A percentile compares a stretch with the other conserved stretches of the same genome.
phyloP scores from a whole-genome alignment of 441 rosid genomes.

The Pelargonium australe region DNA sequence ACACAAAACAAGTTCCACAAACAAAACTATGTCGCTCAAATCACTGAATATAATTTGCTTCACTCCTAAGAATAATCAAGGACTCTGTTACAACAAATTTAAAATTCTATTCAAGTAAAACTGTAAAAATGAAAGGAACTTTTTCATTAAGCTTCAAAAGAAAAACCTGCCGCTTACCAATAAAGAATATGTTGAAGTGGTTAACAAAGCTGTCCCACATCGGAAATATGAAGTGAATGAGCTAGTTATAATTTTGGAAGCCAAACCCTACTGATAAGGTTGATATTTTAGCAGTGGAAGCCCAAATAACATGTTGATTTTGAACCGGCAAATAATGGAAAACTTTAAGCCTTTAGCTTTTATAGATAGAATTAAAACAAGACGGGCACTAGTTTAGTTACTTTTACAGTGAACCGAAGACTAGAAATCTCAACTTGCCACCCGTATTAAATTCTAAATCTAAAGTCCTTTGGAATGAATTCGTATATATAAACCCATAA shows the following conservation, averaged over 20 bases:
- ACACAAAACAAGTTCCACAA: background rate
- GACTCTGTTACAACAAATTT: background rate
- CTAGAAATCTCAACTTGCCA: background rate
- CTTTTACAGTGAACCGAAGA: too few relatives aligned
- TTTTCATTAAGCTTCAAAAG: background rate
- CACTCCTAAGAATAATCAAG: background rate
- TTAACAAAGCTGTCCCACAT: too few relatives aligned
- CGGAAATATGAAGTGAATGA: too few relatives aligned
- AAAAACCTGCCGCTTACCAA: background rate
- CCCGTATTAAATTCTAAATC: background rate
- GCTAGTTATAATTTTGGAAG: too few relatives aligned
- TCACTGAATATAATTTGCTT: background rate
- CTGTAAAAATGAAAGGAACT: background rate
- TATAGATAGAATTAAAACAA: too few relatives aligned
- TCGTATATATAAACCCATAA: background rate
- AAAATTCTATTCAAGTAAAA: background rate
- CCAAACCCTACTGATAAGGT: too few relatives aligned
- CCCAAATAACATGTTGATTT: background rate
- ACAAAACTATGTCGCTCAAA: background rate
- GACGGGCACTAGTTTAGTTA: too few relatives aligned
- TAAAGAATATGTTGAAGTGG: background rate
- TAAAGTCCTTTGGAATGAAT: background rate
- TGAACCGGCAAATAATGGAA: too few relatives aligned
- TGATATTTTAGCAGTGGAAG: too few relatives aligned
- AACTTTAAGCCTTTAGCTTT: too few relatives aligned